phyloP scores from a whole-genome alignment of 2,329 filamentous ascomycete genomes.

The Botrytis fabae region DNA sequence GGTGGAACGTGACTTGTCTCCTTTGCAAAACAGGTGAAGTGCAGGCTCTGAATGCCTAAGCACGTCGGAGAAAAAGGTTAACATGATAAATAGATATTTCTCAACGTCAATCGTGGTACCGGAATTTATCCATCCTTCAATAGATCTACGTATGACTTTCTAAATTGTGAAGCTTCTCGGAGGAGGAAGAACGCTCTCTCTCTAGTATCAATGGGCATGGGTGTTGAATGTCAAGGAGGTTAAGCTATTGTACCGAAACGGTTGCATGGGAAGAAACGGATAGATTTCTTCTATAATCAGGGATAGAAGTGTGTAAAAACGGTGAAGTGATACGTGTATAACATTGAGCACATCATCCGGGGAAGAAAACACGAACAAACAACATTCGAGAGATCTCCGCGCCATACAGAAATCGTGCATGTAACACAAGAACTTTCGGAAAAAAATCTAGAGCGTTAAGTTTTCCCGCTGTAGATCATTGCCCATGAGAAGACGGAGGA shows the following conservation, averaged over 20 bases:
- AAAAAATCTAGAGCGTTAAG: not conserved
- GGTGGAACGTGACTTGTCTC: constrained; percentile 8
- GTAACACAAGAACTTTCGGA: not conserved
- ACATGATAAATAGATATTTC: not conserved
- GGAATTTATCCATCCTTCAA: not conserved
- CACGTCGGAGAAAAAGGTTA: not conserved
- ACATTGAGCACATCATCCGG: not conserved
- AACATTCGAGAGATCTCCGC: not conserved
- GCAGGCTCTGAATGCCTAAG: not conserved
- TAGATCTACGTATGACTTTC: not conserved
- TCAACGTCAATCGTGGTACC: constrained; percentile 3
- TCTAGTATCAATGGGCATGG: not conserved
- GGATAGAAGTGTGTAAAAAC: not conserved
- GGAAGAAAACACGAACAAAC: not conserved
- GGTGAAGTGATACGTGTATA: not conserved
- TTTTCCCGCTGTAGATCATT: not conserved
- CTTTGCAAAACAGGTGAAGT: not conserved
- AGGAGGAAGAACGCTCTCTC: not conserved
- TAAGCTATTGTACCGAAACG: not conserved
- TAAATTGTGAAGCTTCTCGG: not conserved
- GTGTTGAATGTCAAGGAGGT: not conserved
- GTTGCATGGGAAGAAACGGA: not conserved
- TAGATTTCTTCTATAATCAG: not conserved
- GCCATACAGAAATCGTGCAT: not conserved
- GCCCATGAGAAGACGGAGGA: not conserved